Evolutionary conservation across 257 asterid species (phyloP).

Genomic region (Parsonsia alboflavescens): DNA sequence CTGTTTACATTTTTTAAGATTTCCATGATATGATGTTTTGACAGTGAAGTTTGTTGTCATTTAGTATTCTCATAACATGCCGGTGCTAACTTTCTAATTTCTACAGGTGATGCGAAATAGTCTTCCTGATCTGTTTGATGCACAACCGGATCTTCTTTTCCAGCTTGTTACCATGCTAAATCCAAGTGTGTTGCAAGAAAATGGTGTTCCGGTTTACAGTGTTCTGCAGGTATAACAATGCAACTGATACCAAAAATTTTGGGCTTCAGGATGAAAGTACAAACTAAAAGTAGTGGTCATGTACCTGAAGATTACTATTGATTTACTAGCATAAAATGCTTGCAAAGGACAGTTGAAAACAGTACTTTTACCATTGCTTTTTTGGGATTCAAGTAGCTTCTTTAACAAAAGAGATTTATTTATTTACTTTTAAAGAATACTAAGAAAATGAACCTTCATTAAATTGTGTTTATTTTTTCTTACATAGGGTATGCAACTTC

Average conservation of each 20-base stretch:
- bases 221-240: slow-evolving; percentile 58
- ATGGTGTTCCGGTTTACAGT: slow-evolving; percentile 92
- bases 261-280: not conserved
- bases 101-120: slow-evolving; percentile 77
- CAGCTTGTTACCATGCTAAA: slow-evolving; percentile 97
- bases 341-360: not conserved
- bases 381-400: not conserved
- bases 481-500: not conserved
- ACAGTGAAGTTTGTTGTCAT: not conserved
- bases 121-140: slow-evolving; percentile 94
- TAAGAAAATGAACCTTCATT: not conserved
- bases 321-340: not conserved
- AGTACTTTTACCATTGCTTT: not conserved
- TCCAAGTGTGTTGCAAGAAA: slow-evolving; percentile 78
- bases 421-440: not conserved
- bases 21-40: not conserved
- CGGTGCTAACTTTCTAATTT: slow-evolving; percentile 1
- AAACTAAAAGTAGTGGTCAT: not conserved
- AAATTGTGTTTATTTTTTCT: not conserved
- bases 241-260: not conserved
- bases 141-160: slow-evolving; percentile 89
- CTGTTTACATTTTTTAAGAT: not conserved
- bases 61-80: slow-evolving; percentile 3
- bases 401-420: not conserved
- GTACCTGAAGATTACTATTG: not conserved